Conservation (phyloP, 78 protist genomes). For the Guillardia theta region DNA sequence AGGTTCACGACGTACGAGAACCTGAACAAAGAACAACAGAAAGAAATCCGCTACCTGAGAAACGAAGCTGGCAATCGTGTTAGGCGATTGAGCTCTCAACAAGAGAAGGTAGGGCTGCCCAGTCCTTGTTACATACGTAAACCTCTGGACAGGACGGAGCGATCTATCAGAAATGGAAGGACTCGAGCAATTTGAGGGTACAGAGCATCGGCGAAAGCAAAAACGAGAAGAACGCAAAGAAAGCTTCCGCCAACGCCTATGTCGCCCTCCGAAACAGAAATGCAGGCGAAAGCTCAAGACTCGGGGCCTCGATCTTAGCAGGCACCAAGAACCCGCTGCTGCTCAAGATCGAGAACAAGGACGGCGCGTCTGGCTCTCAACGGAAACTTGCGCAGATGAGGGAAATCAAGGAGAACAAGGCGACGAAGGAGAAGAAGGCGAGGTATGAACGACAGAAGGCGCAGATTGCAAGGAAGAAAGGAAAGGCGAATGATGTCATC, state of each 20-base stretch:
- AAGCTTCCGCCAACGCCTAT: neutral
- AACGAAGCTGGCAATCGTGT: neutral
- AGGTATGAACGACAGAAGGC: too few relatives aligned
- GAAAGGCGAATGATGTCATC: too few relatives aligned
- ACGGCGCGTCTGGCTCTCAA: too few relatives aligned
- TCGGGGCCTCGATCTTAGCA: neutral
- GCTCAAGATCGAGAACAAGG: too few relatives aligned
- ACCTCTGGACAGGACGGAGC: neutral
- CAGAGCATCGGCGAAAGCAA: neutral
- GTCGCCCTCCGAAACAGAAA: neutral
- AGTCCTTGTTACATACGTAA: neutral
- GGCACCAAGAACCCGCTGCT: too few relatives aligned
- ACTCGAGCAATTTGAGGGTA: neutral
- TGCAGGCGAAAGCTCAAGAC: neutral
- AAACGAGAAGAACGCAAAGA: neutral
- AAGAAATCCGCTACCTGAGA: neutral
- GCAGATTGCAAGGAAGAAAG: too few relatives aligned
- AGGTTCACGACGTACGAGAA: neutral
- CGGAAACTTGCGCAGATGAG: too few relatives aligned
- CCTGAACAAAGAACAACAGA: neutral
- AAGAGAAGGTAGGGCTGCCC: neutral
- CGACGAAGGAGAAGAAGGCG: too few relatives aligned
- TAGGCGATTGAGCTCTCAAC: neutral
- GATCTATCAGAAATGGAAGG: neutral
- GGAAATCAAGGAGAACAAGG: too few relatives aligned